Conservation (phyloP, 768 basidiomycete genomes). For the Kwoniella dendrophila region DNA sequence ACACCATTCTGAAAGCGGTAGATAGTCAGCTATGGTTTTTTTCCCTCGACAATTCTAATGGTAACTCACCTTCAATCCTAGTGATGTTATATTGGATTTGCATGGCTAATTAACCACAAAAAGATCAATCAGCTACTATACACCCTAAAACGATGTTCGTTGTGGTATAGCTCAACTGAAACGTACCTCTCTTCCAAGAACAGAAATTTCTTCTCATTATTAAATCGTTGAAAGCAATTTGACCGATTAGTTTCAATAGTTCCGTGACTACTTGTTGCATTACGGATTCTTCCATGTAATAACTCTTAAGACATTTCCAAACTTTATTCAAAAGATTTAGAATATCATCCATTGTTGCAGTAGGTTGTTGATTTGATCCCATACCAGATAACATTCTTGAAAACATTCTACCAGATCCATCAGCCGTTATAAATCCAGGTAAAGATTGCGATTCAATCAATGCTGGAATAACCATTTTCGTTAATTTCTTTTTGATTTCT, state of each 20-base stretch:
- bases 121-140: neutral
- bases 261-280: constrained; percentile 89
- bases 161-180: constrained; percentile 36
- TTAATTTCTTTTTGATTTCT: constrained; percentile 91
- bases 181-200: constrained; percentile 94
- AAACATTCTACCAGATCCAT: constrained; percentile 89
- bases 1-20: constrained; percentile 76
- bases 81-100: constrained; percentile 99
- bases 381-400: constrained; percentile 86
- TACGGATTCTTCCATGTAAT: constrained; percentile 96
- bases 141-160: neutral
- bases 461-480: constrained; percentile 99
- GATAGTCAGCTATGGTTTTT: constrained; percentile 58
- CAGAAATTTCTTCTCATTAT: constrained; percentile 98
- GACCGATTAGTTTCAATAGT: constrained; percentile 90
- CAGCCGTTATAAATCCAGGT: constrained; percentile 94
- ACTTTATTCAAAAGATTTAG: constrained; percentile 95
- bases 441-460: constrained; percentile 96
- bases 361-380: constrained; percentile 65
- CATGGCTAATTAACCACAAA: constrained; percentile 69
- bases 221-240: constrained; percentile 96
- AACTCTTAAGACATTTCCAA: constrained; percentile 96
- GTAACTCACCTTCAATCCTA: constrained; percentile 46
- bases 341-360: constrained; percentile 98
- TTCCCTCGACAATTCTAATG: neutral